phyloP scores from a whole-genome alignment of 2,329 filamentous ascomycete genomes.

The Ophiostoma sp. region DNA sequence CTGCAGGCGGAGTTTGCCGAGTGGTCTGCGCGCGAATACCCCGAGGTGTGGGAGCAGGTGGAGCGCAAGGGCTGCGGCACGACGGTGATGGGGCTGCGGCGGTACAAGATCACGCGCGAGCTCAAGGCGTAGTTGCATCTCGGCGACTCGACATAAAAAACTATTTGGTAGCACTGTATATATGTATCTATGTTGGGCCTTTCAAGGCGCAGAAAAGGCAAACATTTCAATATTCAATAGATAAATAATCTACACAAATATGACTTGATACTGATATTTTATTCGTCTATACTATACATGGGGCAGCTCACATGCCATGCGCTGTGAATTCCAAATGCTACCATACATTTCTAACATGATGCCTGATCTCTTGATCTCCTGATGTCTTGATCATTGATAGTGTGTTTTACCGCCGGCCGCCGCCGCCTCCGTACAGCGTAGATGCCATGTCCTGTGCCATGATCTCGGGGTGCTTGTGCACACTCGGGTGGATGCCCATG shows the following conservation, averaged over 20 bases:
- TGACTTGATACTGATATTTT: background rate
- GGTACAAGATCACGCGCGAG: constrained; percentile 47
- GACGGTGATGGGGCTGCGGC: constrained; percentile 42
- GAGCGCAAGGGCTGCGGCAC: constrained; percentile 47
- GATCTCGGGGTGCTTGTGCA: constrained; percentile 78
- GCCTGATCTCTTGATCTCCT: background rate
- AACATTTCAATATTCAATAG: background rate
- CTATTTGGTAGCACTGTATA: constrained; percentile 14
- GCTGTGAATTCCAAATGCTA: background rate
- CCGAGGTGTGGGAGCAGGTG: constrained; percentile 63
- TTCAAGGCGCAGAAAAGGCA: background rate
- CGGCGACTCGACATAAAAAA: background rate
- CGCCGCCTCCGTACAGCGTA: background rate
- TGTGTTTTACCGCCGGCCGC: background rate
- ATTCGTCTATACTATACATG: background rate
- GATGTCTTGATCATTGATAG: no score
- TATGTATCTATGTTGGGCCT: background rate
- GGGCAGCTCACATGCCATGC: background rate
- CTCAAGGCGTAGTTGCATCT: constrained; percentile 22
- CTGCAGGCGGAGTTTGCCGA: constrained; percentile 65
- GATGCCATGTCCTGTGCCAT: constrained; percentile 43
- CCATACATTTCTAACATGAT: background rate
- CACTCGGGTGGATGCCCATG: constrained; percentile 84
- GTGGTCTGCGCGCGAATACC: constrained; percentile 67
- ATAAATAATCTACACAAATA: background rate